A percentile compares a stretch with the other conserved stretches of the same genome.
These are phyloP conservation scores for Panaeolus cyanescens DNA, from an alignment of 768 basidiomycete genomes.

Conservation along the genomic window DNA sequence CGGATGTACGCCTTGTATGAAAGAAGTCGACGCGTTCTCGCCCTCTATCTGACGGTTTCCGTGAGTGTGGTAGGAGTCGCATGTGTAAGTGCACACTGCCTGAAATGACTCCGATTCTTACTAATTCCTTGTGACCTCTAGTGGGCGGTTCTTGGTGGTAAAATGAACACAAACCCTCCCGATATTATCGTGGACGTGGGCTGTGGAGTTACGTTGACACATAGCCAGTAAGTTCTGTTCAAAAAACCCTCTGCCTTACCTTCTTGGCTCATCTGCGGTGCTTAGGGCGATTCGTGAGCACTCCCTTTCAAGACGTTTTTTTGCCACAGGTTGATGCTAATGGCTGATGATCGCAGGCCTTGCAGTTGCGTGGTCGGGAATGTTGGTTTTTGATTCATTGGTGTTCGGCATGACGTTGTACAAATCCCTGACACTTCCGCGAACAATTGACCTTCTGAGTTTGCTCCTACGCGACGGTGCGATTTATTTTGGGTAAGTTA, in stretches of 20 bases:
- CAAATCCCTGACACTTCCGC: constrained; percentile 33
- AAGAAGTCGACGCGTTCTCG: constrained; percentile 31
- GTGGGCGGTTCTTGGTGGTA: constrained; percentile 28
- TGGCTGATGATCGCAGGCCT: constrained; percentile 21
- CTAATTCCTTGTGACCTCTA: constrained; percentile 8
- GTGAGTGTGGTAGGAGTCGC: constrained; percentile 25
- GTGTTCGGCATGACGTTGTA: constrained; percentile 43
- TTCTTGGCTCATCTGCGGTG: neutral
- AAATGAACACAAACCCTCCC: constrained; percentile 7
- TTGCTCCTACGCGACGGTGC: constrained; percentile 43
- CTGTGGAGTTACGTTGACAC: constrained; percentile 22
- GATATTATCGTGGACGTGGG: constrained; percentile 21
- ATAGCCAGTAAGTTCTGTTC: constrained; percentile 20
- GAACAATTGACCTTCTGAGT: constrained; percentile 25
- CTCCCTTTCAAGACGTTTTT: neutral
- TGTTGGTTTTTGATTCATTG: constrained; percentile 40
- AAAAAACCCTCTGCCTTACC: neutral
- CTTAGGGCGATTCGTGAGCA: constrained; percentile 25
- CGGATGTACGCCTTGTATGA: constrained; percentile 45
- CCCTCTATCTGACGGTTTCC: constrained; percentile 25
- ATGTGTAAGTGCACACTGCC: constrained; percentile 26
- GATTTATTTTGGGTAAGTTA: constrained; percentile 38
- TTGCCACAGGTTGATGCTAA: neutral
- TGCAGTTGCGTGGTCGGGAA: constrained; percentile 37
- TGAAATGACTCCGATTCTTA: neutral